Evolutionary conservation across 2,329 filamentous ascomycete genomes (phyloP).

Genomic region (Orbilia oligospora): DNA sequence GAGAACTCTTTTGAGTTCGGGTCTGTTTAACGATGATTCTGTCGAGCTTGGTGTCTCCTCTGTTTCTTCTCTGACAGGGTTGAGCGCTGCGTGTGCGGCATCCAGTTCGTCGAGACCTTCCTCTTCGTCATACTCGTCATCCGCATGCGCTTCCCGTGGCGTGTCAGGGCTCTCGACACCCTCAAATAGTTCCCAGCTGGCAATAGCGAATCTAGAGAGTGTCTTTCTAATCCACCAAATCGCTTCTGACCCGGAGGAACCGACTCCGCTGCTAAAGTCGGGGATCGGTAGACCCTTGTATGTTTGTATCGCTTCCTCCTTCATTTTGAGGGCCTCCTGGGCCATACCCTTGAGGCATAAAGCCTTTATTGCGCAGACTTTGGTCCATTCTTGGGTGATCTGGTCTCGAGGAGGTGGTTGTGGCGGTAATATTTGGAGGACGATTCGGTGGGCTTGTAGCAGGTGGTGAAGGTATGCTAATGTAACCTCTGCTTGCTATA

Average conservation of each 20-base stretch:
- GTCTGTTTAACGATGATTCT: conserved; percentile 23
- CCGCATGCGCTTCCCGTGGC: conserved; percentile 32
- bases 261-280: conserved; percentile 51
- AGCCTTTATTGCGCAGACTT: conserved; percentile 57
- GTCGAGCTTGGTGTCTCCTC: conserved; percentile 2
- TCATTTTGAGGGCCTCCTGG: conserved; percentile 53
- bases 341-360: conserved; percentile 57
- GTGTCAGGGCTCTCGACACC: conserved; percentile 50
- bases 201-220: conserved; percentile 54
- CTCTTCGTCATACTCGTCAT: conserved; percentile 56
- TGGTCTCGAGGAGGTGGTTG: conserved; percentile 42
- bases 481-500: conserved; percentile 60
- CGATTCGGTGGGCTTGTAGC: conserved; percentile 48
- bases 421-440: conserved; percentile 50
- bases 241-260: conserved; percentile 48
- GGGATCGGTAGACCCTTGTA: conserved; percentile 53
- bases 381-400: conserved; percentile 60
- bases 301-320: conserved; percentile 54
- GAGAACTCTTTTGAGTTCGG: conserved; percentile 44
- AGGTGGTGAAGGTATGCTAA: conserved; percentile 58
- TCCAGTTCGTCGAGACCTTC: conserved; percentile 55
- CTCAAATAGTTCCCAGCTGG: conserved; percentile 60
- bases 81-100: conserved; percentile 34
- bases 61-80: conserved; percentile 30
- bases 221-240: conserved; percentile 59